Evolutionary conservation across 164 flowering plant genomes (phyloP).

Genomic region (grape (Vitis vinifera)): DNA sequence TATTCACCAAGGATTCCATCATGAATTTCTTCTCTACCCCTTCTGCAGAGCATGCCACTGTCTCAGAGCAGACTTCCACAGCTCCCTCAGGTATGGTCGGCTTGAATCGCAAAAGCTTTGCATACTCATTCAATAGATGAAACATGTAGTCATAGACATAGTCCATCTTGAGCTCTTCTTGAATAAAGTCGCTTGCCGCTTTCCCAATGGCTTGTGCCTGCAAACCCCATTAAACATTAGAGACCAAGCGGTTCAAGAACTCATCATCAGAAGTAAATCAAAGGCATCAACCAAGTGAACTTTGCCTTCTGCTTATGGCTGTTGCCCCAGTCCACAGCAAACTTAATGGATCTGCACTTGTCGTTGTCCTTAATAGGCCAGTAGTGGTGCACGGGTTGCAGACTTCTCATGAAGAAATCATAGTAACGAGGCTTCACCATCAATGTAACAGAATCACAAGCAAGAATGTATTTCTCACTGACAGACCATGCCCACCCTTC

Average conservation of each 20-base stretch:
- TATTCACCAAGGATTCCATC: constrained; percentile 17
- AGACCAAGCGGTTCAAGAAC: background rate
- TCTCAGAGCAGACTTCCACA: constrained; percentile 21
- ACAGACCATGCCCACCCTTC: constrained; percentile 33
- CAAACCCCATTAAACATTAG: too few species aligned
- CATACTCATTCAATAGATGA: constrained; percentile 20
- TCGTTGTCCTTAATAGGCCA: constrained; percentile 24
- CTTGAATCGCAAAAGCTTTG: constrained; percentile 17
- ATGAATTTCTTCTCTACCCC: constrained; percentile 18
- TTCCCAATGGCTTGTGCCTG: constrained; percentile 24
- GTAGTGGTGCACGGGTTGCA: constrained; percentile 21
- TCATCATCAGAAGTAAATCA: too few species aligned
- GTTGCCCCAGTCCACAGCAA: constrained; percentile 28
- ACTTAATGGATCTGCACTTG: constrained; percentile 26
- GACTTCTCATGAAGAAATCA: constrained; percentile 26
- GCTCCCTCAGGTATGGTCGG: constrained; percentile 17
- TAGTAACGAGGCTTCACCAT: constrained; percentile 18
- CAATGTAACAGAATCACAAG: constrained; percentile 22
- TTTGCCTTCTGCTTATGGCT: constrained; percentile 14
- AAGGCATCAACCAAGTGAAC: too few species aligned
- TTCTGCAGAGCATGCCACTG: constrained; percentile 14
- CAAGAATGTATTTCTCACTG: constrained; percentile 23
- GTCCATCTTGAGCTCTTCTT: constrained; percentile 21
- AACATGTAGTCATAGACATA: constrained; percentile 25
- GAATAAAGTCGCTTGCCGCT: constrained; percentile 23